A percentile compares a stretch with the other conserved stretches of the same genome.
These are phyloP conservation scores for Suillus clintonianus DNA, from an alignment of 768 basidiomycete species.

Conservation along the genomic window DNA sequence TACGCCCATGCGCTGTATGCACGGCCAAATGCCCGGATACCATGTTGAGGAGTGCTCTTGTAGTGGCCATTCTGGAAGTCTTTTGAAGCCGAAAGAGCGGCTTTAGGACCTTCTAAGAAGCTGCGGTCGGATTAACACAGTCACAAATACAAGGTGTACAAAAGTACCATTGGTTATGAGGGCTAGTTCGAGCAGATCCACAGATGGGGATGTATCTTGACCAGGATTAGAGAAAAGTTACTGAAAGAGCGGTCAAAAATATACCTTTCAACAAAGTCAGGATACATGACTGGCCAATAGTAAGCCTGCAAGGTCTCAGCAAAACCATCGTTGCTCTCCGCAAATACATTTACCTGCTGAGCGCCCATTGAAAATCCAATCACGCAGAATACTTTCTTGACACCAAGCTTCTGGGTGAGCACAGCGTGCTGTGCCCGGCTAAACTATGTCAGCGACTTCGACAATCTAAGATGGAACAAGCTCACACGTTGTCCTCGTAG, in stretches of 20 bases:
- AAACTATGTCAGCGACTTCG: background rate
- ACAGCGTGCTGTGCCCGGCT: conserved; percentile 59
- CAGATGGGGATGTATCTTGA: conserved; percentile 54
- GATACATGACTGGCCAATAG: conserved; percentile 57
- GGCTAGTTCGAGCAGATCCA: conserved; percentile 56
- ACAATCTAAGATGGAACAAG: background rate
- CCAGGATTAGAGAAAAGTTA: background rate
- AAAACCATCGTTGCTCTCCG: background rate
- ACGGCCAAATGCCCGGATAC: conserved; percentile 56
- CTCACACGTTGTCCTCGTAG: conserved; percentile 60
- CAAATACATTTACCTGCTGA: conserved; percentile 38
- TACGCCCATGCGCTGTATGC: conserved; percentile 63
- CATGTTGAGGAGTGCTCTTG: conserved; percentile 44
- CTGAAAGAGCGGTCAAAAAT: background rate
- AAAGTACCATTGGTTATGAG: conserved; percentile 54
- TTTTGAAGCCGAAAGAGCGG: conserved; percentile 51
- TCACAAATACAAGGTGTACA: background rate
- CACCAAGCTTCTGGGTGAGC: conserved; percentile 46
- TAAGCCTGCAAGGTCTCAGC: conserved; percentile 41
- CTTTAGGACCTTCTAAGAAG: conserved; percentile 62
- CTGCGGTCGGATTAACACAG: conserved; percentile 27
- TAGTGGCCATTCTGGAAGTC: conserved; percentile 60
- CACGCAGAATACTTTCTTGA: conserved; percentile 47
- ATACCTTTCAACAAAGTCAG: conserved; percentile 53
- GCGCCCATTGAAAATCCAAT: conserved; percentile 65